Evolutionary conservation across 345 rosid genomes (phyloP), one percentile per base, ranked within the genome.

Genomic region (Acer yangbiense): DNA sequence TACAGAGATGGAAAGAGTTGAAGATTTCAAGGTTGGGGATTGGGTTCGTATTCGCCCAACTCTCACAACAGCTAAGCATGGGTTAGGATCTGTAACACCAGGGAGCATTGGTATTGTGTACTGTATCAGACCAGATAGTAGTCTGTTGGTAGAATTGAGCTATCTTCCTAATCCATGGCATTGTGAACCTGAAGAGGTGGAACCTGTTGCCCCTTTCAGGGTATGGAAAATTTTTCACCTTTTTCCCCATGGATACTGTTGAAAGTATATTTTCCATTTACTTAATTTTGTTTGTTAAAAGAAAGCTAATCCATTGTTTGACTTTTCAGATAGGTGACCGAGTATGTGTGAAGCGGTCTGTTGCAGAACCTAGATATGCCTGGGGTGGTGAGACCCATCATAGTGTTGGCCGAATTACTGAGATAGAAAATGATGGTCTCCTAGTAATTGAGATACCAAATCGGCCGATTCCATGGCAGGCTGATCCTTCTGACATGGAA

Each of bases 351-450:
- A 96, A 94, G 88, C 90, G 99, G 63, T 92, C 99, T 80, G 98
- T 96, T 83, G 97, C 99, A 10, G 99, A 94, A 85, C 99, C 99
- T 71, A 89, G 97, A 81, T 96, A 87, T 90, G 98, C 94, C 76
- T 96, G 99, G 99, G 98, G 97, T 71, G 98, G 98, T 76, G 99
- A 96, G 91, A 96, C 99, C 18, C 99, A 96, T 88, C 99, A 96
- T 74, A 96, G 98, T 83, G 99, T 94, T 80, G 99, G 99, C 79
- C 91, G 81, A 80, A 88, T 94, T 72, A 89, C 91, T 18, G 99
- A 94, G 74, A 92, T 96, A 88, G 97, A 96, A 86, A 91, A 86
- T 79, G 98, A 96, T 83, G 99, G 99, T 73, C 97, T 96, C 69
- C 91, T 96, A 55, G 82, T 94, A 68, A 91, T 96, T 43, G 99